Evolutionary conservation across 129 eudicot genomes (phyloP).

Genomic region (Artemisia argyi): DNA sequence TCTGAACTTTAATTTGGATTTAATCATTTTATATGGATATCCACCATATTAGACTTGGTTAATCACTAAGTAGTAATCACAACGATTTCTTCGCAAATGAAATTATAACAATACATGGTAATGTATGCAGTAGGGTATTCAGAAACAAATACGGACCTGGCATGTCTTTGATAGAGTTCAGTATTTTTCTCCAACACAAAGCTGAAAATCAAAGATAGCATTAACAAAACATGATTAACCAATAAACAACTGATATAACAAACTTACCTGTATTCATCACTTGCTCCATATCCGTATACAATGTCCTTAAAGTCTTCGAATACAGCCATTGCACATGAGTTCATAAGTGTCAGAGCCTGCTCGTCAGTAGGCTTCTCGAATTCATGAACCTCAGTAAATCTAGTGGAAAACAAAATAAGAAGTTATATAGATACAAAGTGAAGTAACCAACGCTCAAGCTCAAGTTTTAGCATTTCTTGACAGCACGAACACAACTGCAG

Average conservation of each 20-base stretch:
- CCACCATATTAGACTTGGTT: no score
- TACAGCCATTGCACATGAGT: slow-evolving; percentile 80
- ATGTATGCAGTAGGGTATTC: no score
- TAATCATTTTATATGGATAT: no score
- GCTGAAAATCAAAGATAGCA: slow-evolving; percentile 36
- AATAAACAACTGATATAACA: not conserved
- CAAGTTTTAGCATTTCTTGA: no score
- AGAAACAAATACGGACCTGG: slow-evolving; percentile 44
- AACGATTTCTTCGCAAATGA: no score
- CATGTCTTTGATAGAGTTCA: slow-evolving; percentile 59
- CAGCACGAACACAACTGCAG: no score
- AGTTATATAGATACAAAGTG: not conserved
- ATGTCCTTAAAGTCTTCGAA: slow-evolving; percentile 65
- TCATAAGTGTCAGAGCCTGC: slow-evolving; percentile 90
- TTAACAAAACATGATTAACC: not conserved
- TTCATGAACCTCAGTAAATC: slow-evolving; percentile 81
- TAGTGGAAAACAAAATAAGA: slow-evolving; percentile 33
- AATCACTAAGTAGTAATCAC: no score
- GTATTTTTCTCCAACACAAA: slow-evolving; percentile 73
- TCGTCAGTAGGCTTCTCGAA: slow-evolving; percentile 92
- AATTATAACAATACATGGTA: no score
- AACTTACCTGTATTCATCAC: slow-evolving; percentile 89
- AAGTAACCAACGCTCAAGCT: not conserved
- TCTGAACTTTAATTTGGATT: no score
- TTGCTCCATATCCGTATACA: slow-evolving; percentile 83